phyloP scores from a whole-genome alignment of 257 asterid genomes.

The Perilla frutescens region DNA sequence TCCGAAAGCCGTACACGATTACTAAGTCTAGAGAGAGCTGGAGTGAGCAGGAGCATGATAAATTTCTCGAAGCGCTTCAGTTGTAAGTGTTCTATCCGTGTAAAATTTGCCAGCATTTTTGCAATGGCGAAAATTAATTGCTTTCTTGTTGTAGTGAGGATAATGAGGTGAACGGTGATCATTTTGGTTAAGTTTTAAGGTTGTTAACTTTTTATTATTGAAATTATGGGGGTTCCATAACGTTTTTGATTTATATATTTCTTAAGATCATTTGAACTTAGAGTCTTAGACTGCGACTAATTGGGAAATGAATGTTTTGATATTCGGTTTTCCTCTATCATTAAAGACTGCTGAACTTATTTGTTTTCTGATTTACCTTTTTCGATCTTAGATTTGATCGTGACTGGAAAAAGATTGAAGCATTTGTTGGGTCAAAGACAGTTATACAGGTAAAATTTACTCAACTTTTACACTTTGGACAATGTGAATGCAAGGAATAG shows the following conservation, averaged over 20 bases:
- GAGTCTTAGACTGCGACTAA: background rate
- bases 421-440: slow-evolving; percentile 90
- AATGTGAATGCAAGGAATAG: background rate
- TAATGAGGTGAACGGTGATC: background rate
- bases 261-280: background rate
- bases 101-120: background rate
- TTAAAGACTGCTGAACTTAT: background rate
- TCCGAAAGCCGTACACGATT: slow-evolving; percentile 84
- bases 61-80: slow-evolving; percentile 69
- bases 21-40: slow-evolving; percentile 96
- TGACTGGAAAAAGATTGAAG: slow-evolving; percentile 95
- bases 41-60: slow-evolving; percentile 93
- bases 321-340: background rate
- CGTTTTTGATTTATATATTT: background rate
- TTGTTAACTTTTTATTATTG: background rate
- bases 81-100: slow-evolving; percentile 37
- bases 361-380: slow-evolving; percentile 9
- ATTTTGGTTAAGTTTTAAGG: background rate
- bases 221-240: background rate
- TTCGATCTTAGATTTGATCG: slow-evolving; percentile 75
- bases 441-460: slow-evolving; percentile 74
- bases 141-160: background rate
- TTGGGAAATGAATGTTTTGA: background rate
- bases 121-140: slow-evolving; percentile 3
- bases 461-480: background rate